phyloP scores from a whole-genome alignment of 129 eudicot species.

The Pulicaria dysenterica region DNA sequence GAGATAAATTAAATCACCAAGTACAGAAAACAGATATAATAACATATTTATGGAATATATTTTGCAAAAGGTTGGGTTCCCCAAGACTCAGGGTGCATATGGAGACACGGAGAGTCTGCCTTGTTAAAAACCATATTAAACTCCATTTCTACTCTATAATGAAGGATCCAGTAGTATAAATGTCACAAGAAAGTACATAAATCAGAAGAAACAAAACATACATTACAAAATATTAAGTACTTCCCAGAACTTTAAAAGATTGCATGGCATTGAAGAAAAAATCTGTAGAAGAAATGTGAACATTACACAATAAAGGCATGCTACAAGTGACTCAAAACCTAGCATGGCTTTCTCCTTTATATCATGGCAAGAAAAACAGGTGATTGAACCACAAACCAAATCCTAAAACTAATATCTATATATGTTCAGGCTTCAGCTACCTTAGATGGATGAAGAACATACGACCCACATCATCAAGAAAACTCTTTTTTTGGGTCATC shows the following conservation, averaged over 20 bases:
- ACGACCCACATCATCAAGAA: not conserved
- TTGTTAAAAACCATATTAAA: not conserved
- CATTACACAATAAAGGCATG: not conserved
- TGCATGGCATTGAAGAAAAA: not conserved
- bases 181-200: not conserved
- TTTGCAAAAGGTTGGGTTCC: not conserved
- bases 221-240: not conserved
- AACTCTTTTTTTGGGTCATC: not conserved
- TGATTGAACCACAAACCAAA: not conserved
- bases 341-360: not conserved
- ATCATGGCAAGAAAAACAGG: constrained; percentile 10
- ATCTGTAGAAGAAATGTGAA: not conserved
- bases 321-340: constrained; percentile 6
- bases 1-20: constrained; percentile 20
- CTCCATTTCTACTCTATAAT: too few species aligned
- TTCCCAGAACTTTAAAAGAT: not conserved
- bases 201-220: constrained; percentile 13
- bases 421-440: not conserved
- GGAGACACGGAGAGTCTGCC: not conserved
- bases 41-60: not conserved
- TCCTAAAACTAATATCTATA: not conserved
- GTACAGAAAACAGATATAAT: not conserved
- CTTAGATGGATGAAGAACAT: not conserved
- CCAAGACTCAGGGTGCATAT: constrained; percentile 6
- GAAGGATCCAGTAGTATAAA: constrained; percentile 1